Evolutionary conservation across 1,139 yeast genomes (phyloP), one percentile per base, ranked within the genome.

Genomic region (Arxiozyma slooffiae): DNA sequence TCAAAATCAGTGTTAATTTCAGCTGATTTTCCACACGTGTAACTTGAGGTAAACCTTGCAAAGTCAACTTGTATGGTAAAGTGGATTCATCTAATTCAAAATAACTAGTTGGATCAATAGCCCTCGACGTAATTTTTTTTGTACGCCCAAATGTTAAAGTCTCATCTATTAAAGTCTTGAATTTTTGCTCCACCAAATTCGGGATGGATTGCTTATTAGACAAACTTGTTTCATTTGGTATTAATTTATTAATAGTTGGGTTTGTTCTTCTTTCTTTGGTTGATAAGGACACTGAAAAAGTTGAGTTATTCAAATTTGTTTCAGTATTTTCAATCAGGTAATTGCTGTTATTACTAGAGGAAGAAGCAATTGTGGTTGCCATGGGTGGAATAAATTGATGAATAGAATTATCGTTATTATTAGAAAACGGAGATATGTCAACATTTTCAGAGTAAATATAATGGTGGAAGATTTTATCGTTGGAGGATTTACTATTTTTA

Each of bases 1-100:
- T 74, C 47, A 88, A 71, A 7, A 78, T 68, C 34, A 92, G 69
- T 48, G 78, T 75, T 52, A 92, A 72, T 66, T 88, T 90, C 64
- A 90, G 87, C 70, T 92, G 97, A 21, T 97, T 92, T 68, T 92
- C 98, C 6, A 92, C 97, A 57, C 98, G 78, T 9, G 96, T 87
- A 59, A 81, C 81, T 11, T 77, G 69, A 1, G 97, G 97, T 48
- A 90, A 70, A 50, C 81, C 84, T 14, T 75, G 70, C 1, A 89
- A 71, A 34, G 70, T 68, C 53, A 90, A 62, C 50, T 75, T 71
- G 67, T 80, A 85, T 4, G 88, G 88, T 53, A 84, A 70, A 14
- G 67, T 62, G 14, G 69, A 64, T 26, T 63, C 62, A 58, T 70
- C 67, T 2, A 71, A 17, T 14, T 39, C n/a, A 9, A 41, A 20